Base-by-base conservation (phyloP, 225 moss, liverwort and hornwort genomes). In the Ulota crispa region DNA sequence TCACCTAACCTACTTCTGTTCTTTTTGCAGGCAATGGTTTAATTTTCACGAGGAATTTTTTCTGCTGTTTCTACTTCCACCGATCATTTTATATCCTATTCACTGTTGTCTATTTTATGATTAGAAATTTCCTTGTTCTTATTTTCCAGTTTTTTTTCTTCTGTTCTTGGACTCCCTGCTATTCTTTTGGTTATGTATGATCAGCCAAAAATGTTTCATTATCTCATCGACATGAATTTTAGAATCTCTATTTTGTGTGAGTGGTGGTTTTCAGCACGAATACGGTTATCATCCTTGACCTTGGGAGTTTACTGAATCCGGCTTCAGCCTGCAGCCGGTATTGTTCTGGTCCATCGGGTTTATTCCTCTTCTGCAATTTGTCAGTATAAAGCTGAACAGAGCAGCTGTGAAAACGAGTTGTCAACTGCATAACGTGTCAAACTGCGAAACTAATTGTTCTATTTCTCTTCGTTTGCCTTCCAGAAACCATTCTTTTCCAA, bases 401-500 rank as follows among this genome's bases (percentile, higher is more conserved):
- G 60, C 45, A 54, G 68, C 59, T 36, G 0, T 52, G 55, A 45
- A 10, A 79, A 43, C 11, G 57, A 43, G 24, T 1, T 69, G 53
- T 72, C 10, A 68, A 57, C 63, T 68, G 56, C 31, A 55, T 55
- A 39, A 37, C 56, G 4, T 75, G 47, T 70, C n/a, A 20, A 62
- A 8, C 72, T 9, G 37, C 28, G 39, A 63, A 43, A 16, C 19
- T 0, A 19, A 47, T 21, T 28, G 77, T 73, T 15, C 14, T 77
- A 59, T 69, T 65, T 78, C 64, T 53, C 47, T 72, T 81, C 54
- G 2, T 59, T 68, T 75, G 74, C 60, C 60, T 66, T 85, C 53
- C 92, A 96, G 90, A 99, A 99, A 89, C 99, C 99, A 74, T 99
- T 99, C 77, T 99, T 99, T 84, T 99, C 99, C 83, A 99, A 99